Evolutionary conservation across 2,329 filamentous ascomycete species (phyloP).

Genomic region (Didymella pomorum): DNA sequence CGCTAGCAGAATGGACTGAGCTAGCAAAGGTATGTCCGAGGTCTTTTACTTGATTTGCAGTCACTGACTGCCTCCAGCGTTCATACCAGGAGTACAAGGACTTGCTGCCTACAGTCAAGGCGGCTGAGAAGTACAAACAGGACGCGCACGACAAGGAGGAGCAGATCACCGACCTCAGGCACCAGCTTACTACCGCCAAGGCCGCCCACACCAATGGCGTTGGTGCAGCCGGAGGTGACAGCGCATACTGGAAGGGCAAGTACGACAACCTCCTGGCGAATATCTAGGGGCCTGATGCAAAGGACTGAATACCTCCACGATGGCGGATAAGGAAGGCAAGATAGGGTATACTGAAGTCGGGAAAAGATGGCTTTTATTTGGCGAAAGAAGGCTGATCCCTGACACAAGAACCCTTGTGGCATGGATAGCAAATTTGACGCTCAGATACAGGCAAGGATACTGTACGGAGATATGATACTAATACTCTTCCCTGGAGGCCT

Average conservation of each 20-base stretch:
- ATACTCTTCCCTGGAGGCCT: too few species aligned
- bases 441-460: background rate
- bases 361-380: too few species aligned
- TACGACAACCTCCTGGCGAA: slow-evolving; percentile 35
- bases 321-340: too few species aligned
- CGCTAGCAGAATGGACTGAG: slow-evolving; percentile 31
- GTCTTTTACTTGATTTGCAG: background rate
- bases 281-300: slow-evolving; percentile 7
- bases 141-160: slow-evolving; percentile 25
- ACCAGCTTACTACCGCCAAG: slow-evolving; percentile 27
- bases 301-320: too few species aligned
- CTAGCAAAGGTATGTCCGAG: slow-evolving; percentile 31
- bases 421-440: too few species aligned
- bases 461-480: too few species aligned
- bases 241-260: slow-evolving; percentile 37
- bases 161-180: slow-evolving; percentile 29
- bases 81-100: slow-evolving; percentile 41
- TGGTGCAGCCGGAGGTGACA: slow-evolving; percentile 10
- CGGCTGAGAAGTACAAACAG: slow-evolving; percentile 30
- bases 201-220: slow-evolving; percentile 24
- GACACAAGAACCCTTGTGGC: too few species aligned
- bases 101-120: slow-evolving; percentile 30
- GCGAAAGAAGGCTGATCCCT: too few species aligned
- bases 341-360: too few species aligned
- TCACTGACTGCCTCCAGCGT: slow-evolving; percentile 25